These are phyloP conservation scores for Amphirosellinia nigrospora DNA, from an alignment of 495 filamentous ascomycete species.

Conservation along the genomic window DNA sequence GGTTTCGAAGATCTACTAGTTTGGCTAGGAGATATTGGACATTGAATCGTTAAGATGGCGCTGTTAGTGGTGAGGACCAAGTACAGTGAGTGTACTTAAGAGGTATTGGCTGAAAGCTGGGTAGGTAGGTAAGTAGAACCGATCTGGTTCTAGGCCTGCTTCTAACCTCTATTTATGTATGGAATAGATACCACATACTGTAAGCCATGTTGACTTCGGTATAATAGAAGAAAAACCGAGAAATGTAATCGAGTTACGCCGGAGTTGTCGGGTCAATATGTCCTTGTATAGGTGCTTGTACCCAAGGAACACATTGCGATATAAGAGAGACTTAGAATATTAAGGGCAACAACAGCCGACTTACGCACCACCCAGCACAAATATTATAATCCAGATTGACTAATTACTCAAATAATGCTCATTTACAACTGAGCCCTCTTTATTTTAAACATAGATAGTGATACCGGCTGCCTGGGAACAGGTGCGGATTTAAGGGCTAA, in stretches of 20 bases:
- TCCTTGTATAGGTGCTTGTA: too few species aligned
- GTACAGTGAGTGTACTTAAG: not conserved
- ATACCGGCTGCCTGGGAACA: not conserved
- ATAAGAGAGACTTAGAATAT: too few species aligned
- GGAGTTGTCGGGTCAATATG: too few species aligned
- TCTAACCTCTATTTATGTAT: not conserved
- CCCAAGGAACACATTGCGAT: too few species aligned
- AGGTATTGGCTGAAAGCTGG: not conserved
- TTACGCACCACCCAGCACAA: not conserved
- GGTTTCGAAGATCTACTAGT: not conserved
- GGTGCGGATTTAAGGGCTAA: constrained; percentile 15
- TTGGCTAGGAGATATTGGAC: not conserved
- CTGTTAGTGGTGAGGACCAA: not conserved
- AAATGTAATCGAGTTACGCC: too few species aligned
- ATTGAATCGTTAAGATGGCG: not conserved
- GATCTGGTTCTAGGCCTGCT: not conserved
- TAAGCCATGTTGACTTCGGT: too few species aligned
- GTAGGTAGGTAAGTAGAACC: not conserved
- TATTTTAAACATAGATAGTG: not conserved
- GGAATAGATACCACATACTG: not conserved
- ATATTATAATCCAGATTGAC: too few species aligned
- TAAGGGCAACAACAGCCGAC: too few species aligned
- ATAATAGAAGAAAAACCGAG: too few species aligned
- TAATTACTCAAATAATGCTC: not conserved
- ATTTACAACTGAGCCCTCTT: not conserved